Conservation (phyloP, 139 green algal species). For the Tetratostichococcus sp. region DNA sequence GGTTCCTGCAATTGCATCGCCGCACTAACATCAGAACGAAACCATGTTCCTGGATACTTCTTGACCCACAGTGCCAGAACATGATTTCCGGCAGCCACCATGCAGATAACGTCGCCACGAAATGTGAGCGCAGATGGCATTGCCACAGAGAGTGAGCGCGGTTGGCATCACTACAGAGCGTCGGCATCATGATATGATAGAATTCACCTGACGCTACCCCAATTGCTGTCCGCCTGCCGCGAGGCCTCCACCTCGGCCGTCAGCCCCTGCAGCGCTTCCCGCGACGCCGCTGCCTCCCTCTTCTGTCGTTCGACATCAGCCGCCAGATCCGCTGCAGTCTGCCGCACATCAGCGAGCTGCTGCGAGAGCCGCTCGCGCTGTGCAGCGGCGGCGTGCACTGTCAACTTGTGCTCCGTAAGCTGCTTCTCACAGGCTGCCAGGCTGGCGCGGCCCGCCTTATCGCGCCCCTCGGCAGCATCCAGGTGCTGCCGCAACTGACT, state of each 20-base stretch:
- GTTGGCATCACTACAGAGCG: too few relatives aligned
- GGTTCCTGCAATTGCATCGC: slow-evolving; percentile 23
- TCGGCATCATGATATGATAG: too few relatives aligned
- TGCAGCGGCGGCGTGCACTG: background rate
- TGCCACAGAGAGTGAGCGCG: too few relatives aligned
- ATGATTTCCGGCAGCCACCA: too few relatives aligned
- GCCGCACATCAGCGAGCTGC: slow-evolving; percentile 2
- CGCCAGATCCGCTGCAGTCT: background rate
- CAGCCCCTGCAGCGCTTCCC: background rate
- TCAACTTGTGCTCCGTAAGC: background rate
- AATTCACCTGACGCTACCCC: background rate
- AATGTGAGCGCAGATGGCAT: too few relatives aligned
- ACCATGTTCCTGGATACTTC: background rate
- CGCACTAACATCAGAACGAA: too few relatives aligned
- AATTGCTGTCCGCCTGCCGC: background rate
- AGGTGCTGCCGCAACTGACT: slow-evolving; percentile 27
- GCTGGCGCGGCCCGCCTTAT: background rate
- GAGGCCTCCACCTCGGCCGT: background rate
- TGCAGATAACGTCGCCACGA: too few relatives aligned
- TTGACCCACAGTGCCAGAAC: background rate
- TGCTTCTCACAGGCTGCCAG: background rate
- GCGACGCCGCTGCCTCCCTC: background rate
- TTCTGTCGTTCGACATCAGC: background rate
- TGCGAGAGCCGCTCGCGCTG: slow-evolving; percentile 11
- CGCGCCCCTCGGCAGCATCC: background rate